Evolutionary conservation across 2,329 filamentous ascomycete species (phyloP).

Genomic region (Parastagonospora avenae): DNA sequence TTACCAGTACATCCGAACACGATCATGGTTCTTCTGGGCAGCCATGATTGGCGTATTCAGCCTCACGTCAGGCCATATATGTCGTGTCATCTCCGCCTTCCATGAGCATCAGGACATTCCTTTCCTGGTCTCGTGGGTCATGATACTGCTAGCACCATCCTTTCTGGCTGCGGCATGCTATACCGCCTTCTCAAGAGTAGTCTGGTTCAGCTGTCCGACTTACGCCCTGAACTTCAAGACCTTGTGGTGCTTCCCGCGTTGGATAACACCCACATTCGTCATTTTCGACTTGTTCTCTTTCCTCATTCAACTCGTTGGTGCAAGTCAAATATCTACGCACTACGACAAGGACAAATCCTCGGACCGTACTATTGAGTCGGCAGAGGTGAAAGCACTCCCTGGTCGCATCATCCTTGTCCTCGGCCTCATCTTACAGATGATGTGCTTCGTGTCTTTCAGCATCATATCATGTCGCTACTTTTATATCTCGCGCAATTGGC

Average conservation of each 20-base stretch:
- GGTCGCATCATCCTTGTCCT: slow-evolving; percentile 49
- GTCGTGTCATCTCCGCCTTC: slow-evolving; percentile 51
- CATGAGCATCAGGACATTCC: slow-evolving; percentile 42
- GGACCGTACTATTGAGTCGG: slow-evolving; percentile 48
- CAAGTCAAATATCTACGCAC: slow-evolving; percentile 49
- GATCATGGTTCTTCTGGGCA: slow-evolving; percentile 46
- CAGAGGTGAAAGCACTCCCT: slow-evolving; percentile 33
- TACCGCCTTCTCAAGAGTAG: slow-evolving; percentile 55
- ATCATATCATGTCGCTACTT: slow-evolving; percentile 44
- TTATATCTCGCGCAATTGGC: slow-evolving; percentile 36
- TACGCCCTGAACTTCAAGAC: slow-evolving; percentile 49
- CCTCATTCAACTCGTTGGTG: slow-evolving; percentile 52
- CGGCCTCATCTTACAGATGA: slow-evolving; percentile 57
- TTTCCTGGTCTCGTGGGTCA: slow-evolving; percentile 50
- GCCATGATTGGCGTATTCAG: slow-evolving; percentile 44
- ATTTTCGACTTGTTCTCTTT: slow-evolving; percentile 56
- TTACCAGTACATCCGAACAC: slow-evolving; percentile 42
- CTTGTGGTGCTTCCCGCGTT: slow-evolving; percentile 50
- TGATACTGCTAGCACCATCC: slow-evolving; percentile 56
- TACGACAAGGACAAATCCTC: slow-evolving; percentile 40
- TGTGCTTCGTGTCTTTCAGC: slow-evolving; percentile 59
- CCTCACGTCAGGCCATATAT: slow-evolving; percentile 59
- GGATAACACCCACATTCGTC: slow-evolving; percentile 57
- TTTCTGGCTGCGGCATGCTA: slow-evolving; percentile 59
- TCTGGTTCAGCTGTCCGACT: slow-evolving; percentile 48